Conservation (phyloP, 164 flowering plant genomes). For the Annona squamosa region DNA sequence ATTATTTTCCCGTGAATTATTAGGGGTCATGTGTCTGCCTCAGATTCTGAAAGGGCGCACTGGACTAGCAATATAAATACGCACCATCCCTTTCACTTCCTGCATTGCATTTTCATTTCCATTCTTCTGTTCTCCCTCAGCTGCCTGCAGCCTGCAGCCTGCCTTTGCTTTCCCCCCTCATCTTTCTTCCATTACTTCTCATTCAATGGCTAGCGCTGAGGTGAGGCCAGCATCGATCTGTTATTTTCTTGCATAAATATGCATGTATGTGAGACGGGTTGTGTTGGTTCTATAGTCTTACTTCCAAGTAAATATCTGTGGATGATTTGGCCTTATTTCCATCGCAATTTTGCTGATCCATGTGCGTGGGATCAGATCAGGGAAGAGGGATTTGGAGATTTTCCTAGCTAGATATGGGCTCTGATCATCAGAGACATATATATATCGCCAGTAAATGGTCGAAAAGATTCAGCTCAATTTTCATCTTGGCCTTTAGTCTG, state of each 20-base stretch:
- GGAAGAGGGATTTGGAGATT: neutral
- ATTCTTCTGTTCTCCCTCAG: too few relatives aligned
- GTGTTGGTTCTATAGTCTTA: neutral
- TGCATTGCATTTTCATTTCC: neutral
- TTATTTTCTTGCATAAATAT: too few relatives aligned
- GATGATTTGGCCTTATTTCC: too few relatives aligned
- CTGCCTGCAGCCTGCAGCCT: neutral
- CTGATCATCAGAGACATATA: neutral
- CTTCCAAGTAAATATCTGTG: neutral
- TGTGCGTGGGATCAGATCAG: neutral
- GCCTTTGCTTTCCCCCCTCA: neutral
- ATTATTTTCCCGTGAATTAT: too few relatives aligned
- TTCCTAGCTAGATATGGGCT: neutral
- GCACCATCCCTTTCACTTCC: neutral
- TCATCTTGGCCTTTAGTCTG: too few relatives aligned
- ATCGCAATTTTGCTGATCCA: neutral
- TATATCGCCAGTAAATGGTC: too few relatives aligned
- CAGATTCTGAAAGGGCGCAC: neutral
- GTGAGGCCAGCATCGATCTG: neutral
- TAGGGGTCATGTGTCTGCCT: neutral
- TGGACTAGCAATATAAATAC: neutral
- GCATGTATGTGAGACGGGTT: too few relatives aligned
- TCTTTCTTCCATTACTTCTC: neutral
- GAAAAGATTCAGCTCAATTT: too few relatives aligned
- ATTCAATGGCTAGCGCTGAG: neutral